Percentiles rank a stretch among this genome's conserved stretches.
Conservation (phyloP, 1,139 yeast genomes). For the Barnettozyma hawaiiensis region DNA sequence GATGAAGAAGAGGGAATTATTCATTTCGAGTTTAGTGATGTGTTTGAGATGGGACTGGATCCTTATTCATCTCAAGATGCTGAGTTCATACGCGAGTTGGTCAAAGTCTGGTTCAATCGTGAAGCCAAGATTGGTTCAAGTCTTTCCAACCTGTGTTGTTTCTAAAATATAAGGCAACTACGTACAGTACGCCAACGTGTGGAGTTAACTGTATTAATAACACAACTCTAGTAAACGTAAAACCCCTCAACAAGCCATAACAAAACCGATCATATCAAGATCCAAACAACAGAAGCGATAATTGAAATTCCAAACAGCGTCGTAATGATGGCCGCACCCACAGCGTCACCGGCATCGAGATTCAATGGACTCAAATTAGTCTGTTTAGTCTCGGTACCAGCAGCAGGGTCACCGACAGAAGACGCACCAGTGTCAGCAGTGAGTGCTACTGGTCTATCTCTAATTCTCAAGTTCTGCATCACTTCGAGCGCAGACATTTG, state of each 20-base stretch:
- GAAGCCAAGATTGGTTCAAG: slow-evolving; percentile 33
- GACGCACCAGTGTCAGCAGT: slow-evolving; percentile 58
- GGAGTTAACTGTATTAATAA: not conserved
- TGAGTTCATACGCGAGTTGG: slow-evolving; percentile 49
- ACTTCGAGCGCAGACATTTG: slow-evolving; percentile 85
- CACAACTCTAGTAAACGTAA: not conserved
- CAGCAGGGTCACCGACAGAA: slow-evolving; percentile 52
- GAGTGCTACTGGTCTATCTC: slow-evolving; percentile 50
- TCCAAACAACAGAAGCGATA: slow-evolving; percentile 68
- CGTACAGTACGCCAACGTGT: not conserved
- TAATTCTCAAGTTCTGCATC: slow-evolving; percentile 56
- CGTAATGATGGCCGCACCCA: slow-evolving; percentile 88
- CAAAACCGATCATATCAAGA: slow-evolving; percentile 38
- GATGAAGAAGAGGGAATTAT: slow-evolving; percentile 7
- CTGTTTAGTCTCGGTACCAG: slow-evolving; percentile 42
- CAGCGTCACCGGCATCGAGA: slow-evolving; percentile 60
- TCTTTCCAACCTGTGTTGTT: slow-evolving; percentile 33
- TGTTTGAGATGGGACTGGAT: slow-evolving; percentile 69
- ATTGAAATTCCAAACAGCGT: slow-evolving; percentile 63
- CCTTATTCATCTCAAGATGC: slow-evolving; percentile 58
- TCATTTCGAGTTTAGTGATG: slow-evolving; percentile 42
- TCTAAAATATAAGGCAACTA: slow-evolving; percentile 9
- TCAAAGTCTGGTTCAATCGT: slow-evolving; percentile 51
- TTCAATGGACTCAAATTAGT: slow-evolving; percentile 41
- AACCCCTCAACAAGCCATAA: not conserved